Evolutionary conservation across 805 yeast species (phyloP).

Genomic region (Wickerhamomyces rabaulensis): DNA sequence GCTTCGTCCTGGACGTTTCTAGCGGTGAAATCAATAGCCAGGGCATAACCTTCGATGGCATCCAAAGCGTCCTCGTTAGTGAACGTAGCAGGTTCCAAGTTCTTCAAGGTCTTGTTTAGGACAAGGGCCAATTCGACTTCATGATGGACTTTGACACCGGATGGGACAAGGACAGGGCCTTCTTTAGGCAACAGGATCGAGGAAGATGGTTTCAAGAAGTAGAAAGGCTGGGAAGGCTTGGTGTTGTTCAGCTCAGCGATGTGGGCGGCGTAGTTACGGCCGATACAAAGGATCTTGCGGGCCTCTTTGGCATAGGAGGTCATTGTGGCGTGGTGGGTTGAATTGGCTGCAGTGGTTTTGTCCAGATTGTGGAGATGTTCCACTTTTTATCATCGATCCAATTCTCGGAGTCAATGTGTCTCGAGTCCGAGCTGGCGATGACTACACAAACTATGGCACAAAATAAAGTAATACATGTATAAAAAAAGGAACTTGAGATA

Average conservation of each 20-base stretch:
- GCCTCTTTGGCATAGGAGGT: constrained; percentile 50
- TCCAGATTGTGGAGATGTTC: not conserved
- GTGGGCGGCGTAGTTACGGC: constrained; percentile 96
- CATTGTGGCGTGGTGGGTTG: not conserved
- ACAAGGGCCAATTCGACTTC: constrained; percentile 89
- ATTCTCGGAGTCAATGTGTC: not conserved
- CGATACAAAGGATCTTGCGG: constrained; percentile 86
- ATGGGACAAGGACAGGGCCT: constrained; percentile 82
- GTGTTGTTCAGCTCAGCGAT: constrained; percentile 82
- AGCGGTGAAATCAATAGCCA: constrained; percentile 92
- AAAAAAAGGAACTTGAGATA: not conserved
- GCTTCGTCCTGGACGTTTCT: constrained; percentile 95
- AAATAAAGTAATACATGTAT: not conserved
- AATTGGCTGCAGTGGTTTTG: too few relatives aligned
- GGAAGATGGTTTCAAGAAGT: constrained; percentile 85
- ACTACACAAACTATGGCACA: too few relatives aligned
- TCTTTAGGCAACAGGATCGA: constrained; percentile 55
- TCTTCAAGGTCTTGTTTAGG: constrained; percentile 56
- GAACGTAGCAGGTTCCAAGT: constrained; percentile 53
- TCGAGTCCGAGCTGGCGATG: not conserved
- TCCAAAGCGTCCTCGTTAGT: constrained; percentile 65
- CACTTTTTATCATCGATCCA: not conserved
- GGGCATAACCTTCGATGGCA: constrained; percentile 78
- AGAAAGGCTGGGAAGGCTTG: constrained; percentile 83
- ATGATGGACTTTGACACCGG: constrained; percentile 77